Evolutionary conservation across 768 basidiomycete genomes (phyloP), one percentile per base, ranked within the genome.

Genomic region (Hygrocybe coccinea): DNA sequence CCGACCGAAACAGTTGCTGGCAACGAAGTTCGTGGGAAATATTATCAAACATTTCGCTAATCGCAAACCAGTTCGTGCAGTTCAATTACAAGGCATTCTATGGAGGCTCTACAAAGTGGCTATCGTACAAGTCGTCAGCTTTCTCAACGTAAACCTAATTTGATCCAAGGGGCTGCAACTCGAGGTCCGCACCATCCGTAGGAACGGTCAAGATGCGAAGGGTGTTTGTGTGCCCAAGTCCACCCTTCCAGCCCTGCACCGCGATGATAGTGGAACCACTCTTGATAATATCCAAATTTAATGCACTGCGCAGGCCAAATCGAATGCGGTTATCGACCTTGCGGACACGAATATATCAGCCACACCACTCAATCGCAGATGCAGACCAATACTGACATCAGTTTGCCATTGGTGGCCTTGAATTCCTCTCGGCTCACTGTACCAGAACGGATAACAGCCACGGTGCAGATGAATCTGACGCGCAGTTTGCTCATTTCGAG

Each of bases 211-310:
- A 72, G 58, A 94, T 81, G 49, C 91, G 86, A 55, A 94, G 76
- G 11, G 91, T 93, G 78, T 95, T 94, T 61, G 92, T 95, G 74
- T 97, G 93, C 33, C 94, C 95, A 44, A 97, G 82, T 56, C 97
- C 97, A 43, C 94, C 91, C 76, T 94, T 95, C 95, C 95, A 99
- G n/a, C 97, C 97, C 72, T 98, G 97, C 4, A 99, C 89, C 48
- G 95, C 95, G 59, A 98, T 79, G 65, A 99, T 82, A 22, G 94
- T 91, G 52, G 85, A 85, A 53, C 92, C 91, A 36, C 91, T 84
- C 65, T 85, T 84, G 76, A 98, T 86, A 68, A 99, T 81, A 60
- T 89, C 87, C 71, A 99, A 73, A 15, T 75, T 79, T 44, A 97
- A 77, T 3, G 91, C 97, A 67, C 78, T 86, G 67, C 84, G 80